A percentile compares a stretch with the other conserved stretches of the same genome.
These are phyloP conservation scores for Aspergillus sp. DNA, from an alignment of 2,329 filamentous ascomycete genomes.

Conservation along the genomic window DNA sequence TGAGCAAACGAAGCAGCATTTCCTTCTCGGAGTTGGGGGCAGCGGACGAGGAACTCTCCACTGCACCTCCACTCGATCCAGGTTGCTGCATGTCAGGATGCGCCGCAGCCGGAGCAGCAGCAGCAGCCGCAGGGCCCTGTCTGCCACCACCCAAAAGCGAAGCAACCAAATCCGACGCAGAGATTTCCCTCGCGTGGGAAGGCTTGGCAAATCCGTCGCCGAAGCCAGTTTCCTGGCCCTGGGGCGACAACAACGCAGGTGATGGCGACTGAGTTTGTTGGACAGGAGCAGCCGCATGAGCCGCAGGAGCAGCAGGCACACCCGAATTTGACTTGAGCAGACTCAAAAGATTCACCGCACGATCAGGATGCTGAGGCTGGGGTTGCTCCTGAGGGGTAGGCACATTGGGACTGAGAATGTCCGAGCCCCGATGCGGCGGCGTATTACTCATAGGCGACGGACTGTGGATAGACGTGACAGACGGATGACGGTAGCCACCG, in stretches of 20 bases:
- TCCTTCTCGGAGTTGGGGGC: slow-evolving; percentile 56
- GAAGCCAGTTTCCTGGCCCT: slow-evolving; percentile 17
- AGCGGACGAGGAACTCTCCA: slow-evolving; percentile 12
- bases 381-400: slow-evolving; percentile 36
- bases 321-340: slow-evolving; percentile 58
- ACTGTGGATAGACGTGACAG: slow-evolving; percentile 52
- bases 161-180: slow-evolving; percentile 52
- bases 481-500: slow-evolving; percentile 47
- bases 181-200: slow-evolving; percentile 37
- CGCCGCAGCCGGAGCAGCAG: slow-evolving; percentile 14
- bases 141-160: slow-evolving; percentile 49
- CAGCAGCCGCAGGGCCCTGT: slow-evolving; percentile 28
- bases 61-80: slow-evolving; percentile 9
- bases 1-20: slow-evolving; percentile 78
- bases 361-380: slow-evolving; percentile 37
- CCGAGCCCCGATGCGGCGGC: slow-evolving; percentile 51
- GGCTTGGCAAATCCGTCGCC: slow-evolving; percentile 11
- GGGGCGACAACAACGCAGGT: slow-evolving; percentile 22
- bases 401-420: slow-evolving; percentile 52
- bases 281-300: slow-evolving; percentile 2
- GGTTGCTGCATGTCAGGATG: slow-evolving; percentile 18
- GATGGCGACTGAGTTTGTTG: slow-evolving; percentile 20
- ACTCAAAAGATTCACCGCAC: slow-evolving; percentile 55
- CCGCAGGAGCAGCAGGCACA: slow-evolving; percentile 15
- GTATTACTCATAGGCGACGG: slow-evolving; percentile 45